A percentile compares a stretch with the other conserved stretches of the same genome.
These are phyloP conservation scores for Apiospora sp. DNA, from an alignment of 2,329 filamentous ascomycete genomes.

Conservation along the genomic window DNA sequence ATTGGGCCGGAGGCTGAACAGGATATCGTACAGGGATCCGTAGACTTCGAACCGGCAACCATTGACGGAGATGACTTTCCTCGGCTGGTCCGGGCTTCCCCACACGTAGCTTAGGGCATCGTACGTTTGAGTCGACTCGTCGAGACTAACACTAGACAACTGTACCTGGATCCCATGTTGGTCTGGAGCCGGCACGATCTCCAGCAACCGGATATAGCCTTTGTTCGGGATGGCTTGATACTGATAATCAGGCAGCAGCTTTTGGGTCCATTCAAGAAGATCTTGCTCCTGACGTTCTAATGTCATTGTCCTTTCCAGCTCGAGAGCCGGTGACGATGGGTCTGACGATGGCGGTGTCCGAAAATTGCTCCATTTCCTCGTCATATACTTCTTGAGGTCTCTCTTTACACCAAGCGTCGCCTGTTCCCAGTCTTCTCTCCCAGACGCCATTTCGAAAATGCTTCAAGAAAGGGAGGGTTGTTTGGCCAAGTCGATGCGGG, in stretches of 20 bases:
- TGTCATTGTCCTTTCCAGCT: not conserved
- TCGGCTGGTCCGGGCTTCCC: not conserved
- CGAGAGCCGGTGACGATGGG: not conserved
- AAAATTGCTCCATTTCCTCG: not conserved
- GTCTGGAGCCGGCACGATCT: not conserved
- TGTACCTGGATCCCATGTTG: not conserved
- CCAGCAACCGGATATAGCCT: constrained; percentile 13
- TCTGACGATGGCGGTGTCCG: not conserved
- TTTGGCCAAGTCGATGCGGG: no score
- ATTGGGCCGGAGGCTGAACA: not conserved
- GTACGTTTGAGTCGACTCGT: not conserved
- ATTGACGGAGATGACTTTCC: not conserved
- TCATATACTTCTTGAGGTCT: not conserved
- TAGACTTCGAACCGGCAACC: not conserved
- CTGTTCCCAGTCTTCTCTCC: not conserved
- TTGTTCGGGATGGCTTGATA: not conserved
- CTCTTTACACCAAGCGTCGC: not conserved
- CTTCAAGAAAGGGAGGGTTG: no score
- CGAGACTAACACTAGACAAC: not conserved
- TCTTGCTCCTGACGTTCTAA: not conserved
- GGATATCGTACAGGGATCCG: not conserved
- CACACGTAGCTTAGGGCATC: constrained; percentile 24
- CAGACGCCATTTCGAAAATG: not conserved
- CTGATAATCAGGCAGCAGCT: not conserved
- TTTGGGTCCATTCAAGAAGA: not conserved